These are phyloP conservation scores for Boletus vinaceobasis DNA, from an alignment of 768 basidiomycete genomes.

Conservation along the genomic window DNA sequence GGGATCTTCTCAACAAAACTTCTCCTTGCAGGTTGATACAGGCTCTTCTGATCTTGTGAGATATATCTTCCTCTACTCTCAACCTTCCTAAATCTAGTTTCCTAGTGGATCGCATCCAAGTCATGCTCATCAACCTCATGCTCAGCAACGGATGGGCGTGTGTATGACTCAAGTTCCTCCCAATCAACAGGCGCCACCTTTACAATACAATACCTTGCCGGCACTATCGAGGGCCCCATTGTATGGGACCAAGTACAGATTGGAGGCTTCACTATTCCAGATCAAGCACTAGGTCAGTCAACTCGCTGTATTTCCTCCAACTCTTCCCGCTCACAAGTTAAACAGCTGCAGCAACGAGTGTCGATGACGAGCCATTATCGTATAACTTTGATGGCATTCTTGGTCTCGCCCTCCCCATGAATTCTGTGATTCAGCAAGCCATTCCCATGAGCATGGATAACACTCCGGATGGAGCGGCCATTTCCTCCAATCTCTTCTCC, in stretches of 20 bases:
- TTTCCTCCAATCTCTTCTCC: constrained; percentile 69
- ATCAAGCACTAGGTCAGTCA: constrained; percentile 66
- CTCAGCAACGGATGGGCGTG: constrained; percentile 39
- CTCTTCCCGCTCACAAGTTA: neutral
- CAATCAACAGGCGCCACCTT: constrained; percentile 43
- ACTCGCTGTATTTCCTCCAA: neutral
- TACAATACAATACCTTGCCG: constrained; percentile 56
- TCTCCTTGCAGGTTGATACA: constrained; percentile 73
- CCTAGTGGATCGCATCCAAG: constrained; percentile 71
- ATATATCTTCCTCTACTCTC: constrained; percentile 7
- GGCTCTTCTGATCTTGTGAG: constrained; percentile 79
- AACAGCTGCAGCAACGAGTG: constrained; percentile 55
- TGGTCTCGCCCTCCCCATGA: constrained; percentile 69
- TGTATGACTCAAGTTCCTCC: constrained; percentile 56
- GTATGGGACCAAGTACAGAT: constrained; percentile 65
- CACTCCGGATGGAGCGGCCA: constrained; percentile 60
- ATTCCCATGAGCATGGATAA: constrained; percentile 50
- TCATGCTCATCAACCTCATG: constrained; percentile 59
- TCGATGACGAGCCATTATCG: constrained; percentile 56
- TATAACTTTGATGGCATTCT: constrained; percentile 62
- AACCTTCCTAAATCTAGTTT: neutral
- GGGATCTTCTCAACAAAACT: constrained; percentile 45
- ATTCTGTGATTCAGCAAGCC: constrained; percentile 57
- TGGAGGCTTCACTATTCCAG: constrained; percentile 59
- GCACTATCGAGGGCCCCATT: constrained; percentile 57